Conservation (phyloP, 106 monocot genomes). For the Apostasia shenzhenica region DNA sequence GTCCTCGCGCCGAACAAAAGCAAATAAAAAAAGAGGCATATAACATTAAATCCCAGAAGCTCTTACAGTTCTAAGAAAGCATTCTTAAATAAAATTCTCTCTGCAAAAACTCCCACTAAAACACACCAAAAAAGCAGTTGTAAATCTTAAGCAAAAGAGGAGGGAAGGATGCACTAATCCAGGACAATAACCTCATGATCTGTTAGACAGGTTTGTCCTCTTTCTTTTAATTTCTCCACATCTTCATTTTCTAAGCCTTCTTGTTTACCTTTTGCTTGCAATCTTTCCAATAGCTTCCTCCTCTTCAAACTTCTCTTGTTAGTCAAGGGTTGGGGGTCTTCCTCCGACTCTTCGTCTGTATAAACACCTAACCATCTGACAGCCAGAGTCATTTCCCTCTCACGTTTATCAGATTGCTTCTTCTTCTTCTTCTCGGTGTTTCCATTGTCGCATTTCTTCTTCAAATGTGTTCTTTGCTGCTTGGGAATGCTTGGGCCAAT, state of each 20-base stretch:
- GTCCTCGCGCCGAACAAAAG: too few species aligned
- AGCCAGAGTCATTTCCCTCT: conserved; percentile 11
- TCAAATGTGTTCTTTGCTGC: neutral
- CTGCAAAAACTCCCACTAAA: too few species aligned
- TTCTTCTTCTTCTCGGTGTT: conserved; percentile 4
- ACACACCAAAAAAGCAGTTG: too few species aligned
- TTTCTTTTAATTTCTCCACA: too few species aligned
- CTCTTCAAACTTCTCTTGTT: conserved; percentile 54
- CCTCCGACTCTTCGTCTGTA: conserved; percentile 29
- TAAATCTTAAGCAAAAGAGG: too few species aligned
- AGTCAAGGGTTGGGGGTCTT: conserved; percentile 35
- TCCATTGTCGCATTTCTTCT: neutral
- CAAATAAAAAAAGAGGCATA: too few species aligned
- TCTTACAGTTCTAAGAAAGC: too few species aligned
- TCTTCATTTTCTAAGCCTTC: too few species aligned
- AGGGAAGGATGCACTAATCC: neutral
- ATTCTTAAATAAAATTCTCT: too few species aligned
- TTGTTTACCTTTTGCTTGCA: neutral
- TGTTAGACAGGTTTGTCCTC: neutral
- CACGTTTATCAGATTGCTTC: neutral
- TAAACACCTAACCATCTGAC: conserved; percentile 28
- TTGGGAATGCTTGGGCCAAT: neutral
- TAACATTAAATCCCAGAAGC: too few species aligned
- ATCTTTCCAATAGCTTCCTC: conserved; percentile 13
- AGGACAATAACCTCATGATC: neutral